phyloP scores from a whole-genome alignment of 768 basidiomycete genomes.

The Sporobolomyces pararoseus region DNA sequence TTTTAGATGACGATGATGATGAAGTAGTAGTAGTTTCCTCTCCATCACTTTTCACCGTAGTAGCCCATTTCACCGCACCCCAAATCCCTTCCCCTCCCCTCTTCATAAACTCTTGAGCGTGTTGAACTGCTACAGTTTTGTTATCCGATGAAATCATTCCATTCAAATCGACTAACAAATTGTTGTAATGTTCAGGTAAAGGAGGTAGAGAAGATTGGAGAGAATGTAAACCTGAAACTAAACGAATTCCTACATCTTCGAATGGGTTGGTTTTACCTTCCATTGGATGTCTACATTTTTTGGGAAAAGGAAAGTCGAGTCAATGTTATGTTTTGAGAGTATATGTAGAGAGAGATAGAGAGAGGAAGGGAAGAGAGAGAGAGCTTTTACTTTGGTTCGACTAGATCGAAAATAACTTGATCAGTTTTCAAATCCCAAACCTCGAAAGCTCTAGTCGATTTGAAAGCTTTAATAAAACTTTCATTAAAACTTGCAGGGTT shows the following conservation, averaged over 20 bases:
- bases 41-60: not conserved
- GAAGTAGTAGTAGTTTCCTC: slow-evolving; percentile 7
- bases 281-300: slow-evolving; percentile 76
- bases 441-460: slow-evolving; percentile 76
- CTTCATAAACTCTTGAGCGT: no score
- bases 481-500: slow-evolving; percentile 61
- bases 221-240: slow-evolving; percentile 91
- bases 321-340: not conserved
- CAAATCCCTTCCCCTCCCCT: slow-evolving; percentile 49
- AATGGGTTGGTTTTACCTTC: slow-evolving; percentile 84
- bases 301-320: not conserved
- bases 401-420: slow-evolving; percentile 86
- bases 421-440: slow-evolving; percentile 90
- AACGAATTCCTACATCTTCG: slow-evolving; percentile 81
- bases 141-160: no score
- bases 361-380: slow-evolving; percentile 11
- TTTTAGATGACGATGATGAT: no score
- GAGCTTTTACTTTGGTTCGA: slow-evolving; percentile 72
- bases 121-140: no score
- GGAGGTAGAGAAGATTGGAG: slow-evolving; percentile 67
- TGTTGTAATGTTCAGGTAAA: slow-evolving; percentile 81
- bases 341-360: not conserved
- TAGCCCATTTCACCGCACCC: slow-evolving; percentile 6
- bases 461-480: slow-evolving; percentile 83
- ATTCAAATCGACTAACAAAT: no score